Percentiles rank a stretch among this genome's conserved stretches.
phyloP scores from a whole-genome alignment of 2,329 filamentous ascomycete genomes.

The Aotearoamyces nothofagi region DNA sequence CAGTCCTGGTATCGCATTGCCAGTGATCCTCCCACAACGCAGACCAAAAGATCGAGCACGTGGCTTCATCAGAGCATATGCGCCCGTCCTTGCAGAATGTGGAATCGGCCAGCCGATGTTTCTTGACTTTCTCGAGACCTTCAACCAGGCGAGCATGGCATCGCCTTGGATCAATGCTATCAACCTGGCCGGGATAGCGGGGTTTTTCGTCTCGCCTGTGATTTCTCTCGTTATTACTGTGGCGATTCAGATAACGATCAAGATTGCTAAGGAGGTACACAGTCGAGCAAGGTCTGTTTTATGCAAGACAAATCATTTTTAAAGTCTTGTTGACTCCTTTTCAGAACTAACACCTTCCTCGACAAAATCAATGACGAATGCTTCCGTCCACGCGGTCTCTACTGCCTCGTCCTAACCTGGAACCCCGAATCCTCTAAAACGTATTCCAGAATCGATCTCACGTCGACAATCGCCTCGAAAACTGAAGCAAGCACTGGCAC shows the following conservation, averaged over 20 bases:
- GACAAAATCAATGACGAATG: conserved; percentile 35
- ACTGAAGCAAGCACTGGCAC: no score
- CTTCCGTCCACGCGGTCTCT: conserved; percentile 38
- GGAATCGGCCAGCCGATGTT: conserved; percentile 31
- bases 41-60: conserved; percentile 28
- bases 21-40: conserved; percentile 32
- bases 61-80: conserved; percentile 33
- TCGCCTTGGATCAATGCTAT: conserved; percentile 22
- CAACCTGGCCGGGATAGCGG: conserved; percentile 23
- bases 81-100: conserved; percentile 25
- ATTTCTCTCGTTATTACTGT: conserved; percentile 1
- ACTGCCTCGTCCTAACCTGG: conserved; percentile 35
- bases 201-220: conserved; percentile 12
- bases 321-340: no score
- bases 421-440: conserved; percentile 22
- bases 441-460: conserved; percentile 18
- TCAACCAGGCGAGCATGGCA: conserved; percentile 26
- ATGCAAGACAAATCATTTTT: no score
- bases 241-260: background rate
- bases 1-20: no score
- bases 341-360: conserved; percentile 30
- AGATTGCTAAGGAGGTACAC: background rate
- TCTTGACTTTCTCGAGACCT: conserved; percentile 28
- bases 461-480: conserved; percentile 17
- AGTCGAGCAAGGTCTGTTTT: background rate